These are phyloP conservation scores for Flaveria linearis DNA, from an alignment of 129 eudicot genomes.

Conservation along the genomic window DNA sequence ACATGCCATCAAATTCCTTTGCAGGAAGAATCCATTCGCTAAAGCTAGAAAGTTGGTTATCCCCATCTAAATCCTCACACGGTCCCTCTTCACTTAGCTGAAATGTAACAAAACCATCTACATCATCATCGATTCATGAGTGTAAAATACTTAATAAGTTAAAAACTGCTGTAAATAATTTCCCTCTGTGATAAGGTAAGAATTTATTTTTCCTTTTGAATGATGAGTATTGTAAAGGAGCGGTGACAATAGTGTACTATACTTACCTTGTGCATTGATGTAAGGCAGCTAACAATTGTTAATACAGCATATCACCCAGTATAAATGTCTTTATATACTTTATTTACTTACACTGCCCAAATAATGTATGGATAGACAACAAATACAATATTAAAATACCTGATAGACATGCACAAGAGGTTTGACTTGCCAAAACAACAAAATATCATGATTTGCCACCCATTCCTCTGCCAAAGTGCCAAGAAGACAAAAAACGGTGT, in stretches of 20 bases:
- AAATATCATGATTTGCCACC: constrained; percentile 71
- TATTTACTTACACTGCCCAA: background rate
- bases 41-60: constrained; percentile 87
- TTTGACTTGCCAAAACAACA: constrained; percentile 97
- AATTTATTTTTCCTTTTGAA: background rate
- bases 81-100: constrained; percentile 99
- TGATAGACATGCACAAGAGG: constrained; percentile 93
- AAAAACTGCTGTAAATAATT: background rate
- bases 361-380: constrained; percentile 14
- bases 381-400: constrained; percentile 43
- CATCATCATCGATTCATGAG: constrained; percentile 14
- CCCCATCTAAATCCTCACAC: constrained; percentile 83
- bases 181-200: constrained; percentile 9
- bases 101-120: constrained; percentile 24
- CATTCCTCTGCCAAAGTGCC: constrained; percentile 74
- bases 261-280: background rate
- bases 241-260: constrained; percentile 6
- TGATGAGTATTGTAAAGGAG: background rate
- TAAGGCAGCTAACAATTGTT: background rate
- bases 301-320: background rate
- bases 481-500: constrained; percentile 14
- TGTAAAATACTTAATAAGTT: background rate
- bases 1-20: constrained; percentile 99
- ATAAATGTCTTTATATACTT: background rate
- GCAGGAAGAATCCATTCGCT: constrained; percentile 99